These are phyloP conservation scores for Mycena latifolia DNA, from an alignment of 768 basidiomycete genomes.

Conservation along the genomic window DNA sequence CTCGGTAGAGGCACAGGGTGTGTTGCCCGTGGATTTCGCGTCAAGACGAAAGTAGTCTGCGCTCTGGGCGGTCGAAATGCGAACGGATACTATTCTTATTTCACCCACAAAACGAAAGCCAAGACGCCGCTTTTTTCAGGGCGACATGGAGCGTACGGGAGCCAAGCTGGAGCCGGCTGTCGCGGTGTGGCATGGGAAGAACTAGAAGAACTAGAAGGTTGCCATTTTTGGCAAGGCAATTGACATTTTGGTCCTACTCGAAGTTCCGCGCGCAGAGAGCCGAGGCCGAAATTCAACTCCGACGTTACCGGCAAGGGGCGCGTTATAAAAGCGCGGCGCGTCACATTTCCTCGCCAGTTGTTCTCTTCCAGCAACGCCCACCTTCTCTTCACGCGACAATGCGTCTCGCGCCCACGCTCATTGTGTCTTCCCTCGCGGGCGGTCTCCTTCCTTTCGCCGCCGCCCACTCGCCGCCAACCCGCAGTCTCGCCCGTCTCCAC, in stretches of 20 bases:
- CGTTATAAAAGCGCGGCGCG: constrained; percentile 12
- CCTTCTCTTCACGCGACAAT: constrained; percentile 24
- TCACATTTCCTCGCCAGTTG: neutral
- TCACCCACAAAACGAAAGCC: neutral
- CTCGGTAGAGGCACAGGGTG: constrained; percentile 1
- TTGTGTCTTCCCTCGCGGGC: constrained; percentile 22
- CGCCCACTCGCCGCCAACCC: constrained; percentile 13
- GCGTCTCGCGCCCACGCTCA: constrained; percentile 29
- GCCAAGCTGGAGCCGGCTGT: constrained; percentile 11
- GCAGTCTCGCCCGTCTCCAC: constrained; percentile 14
- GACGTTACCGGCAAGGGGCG: constrained; percentile 1
- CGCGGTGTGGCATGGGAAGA: constrained; percentile 14
- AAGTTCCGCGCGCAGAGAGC: neutral
- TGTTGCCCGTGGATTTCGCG: constrained; percentile 5
- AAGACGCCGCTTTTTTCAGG: neutral
- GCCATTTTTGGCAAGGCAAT: constrained; percentile 7
- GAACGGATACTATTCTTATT: neutral
- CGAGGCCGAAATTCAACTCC: constrained; percentile 14
- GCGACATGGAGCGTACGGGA: too few relatives aligned
- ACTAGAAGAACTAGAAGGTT: constrained; percentile 26
- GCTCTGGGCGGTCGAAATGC: neutral
- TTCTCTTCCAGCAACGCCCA: constrained; percentile 29
- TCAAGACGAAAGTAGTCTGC: neutral
- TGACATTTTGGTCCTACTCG: constrained; percentile 15
- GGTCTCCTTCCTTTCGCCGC: constrained; percentile 15